Base-by-base conservation (phyloP, 2,329 filamentous ascomycete genomes). In the Phialemoniopsis sp. region DNA sequence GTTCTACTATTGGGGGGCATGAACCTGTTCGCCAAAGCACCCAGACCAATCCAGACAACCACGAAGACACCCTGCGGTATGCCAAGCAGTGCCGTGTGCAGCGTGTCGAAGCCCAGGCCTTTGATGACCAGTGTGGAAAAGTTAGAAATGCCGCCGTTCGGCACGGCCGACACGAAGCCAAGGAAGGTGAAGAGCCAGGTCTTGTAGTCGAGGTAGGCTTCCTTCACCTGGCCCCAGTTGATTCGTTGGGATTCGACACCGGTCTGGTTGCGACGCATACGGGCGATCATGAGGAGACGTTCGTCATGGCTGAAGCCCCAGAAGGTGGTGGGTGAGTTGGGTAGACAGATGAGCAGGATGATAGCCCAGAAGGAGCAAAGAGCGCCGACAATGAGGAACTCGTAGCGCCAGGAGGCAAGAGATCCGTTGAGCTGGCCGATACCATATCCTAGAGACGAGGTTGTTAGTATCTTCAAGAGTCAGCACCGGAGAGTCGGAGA, bases 361-460 rank as follows among this genome's bases (percentile, higher is more conserved):
- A 82, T 66, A 2, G 76, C 81, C 72, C 80, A 85, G 12, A 66
- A 42, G 13, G 73, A 65, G 42, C 78, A 83, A 15, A 83, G 63
- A 1, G 74, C 66, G 8, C 67, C 67, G 4, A 79, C 79, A n/a
- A 86, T 72, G 13, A 87, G 58, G 52, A 86, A 86, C 39, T 85
- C 80, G 46, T 81, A 85, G 51, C 76, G 78, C 81, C 81, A 86
- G 0, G 72, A 74, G 0, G 72, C 65, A 15, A 85, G 63, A 2
- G 66, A 61, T 13, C 74, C 77, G 30, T 67, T 63, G 46, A 79
- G 78, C 45, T 80, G 67, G 2, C 80, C 79, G 34, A 83, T 82
- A 0, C 70, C 78, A 40, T 77, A 82, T 1, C 74, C 60, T 54
- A 40, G 33, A 21, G 8, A 28, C 15, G 13, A 8, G 17, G 15